phyloP scores from a whole-genome alignment of 306 rosid species.

The Sechiopsis laciniata region DNA sequence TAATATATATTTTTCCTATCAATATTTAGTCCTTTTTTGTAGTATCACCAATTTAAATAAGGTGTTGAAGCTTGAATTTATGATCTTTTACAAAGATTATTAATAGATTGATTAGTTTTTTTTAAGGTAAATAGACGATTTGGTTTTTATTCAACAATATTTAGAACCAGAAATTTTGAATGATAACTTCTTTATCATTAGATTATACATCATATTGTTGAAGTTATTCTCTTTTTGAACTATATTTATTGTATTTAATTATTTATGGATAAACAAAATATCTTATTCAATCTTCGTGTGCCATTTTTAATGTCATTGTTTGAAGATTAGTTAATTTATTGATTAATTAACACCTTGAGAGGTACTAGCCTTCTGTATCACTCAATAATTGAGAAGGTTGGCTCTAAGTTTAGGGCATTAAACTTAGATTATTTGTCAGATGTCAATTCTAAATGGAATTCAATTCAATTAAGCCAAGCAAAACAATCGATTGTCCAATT shows the following conservation, averaged over 20 bases:
- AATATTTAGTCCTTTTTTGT: too few species aligned
- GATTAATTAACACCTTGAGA: neutral
- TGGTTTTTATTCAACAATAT: too few species aligned
- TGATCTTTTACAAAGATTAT: neutral
- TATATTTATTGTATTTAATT: neutral
- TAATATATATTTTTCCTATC: too few species aligned
- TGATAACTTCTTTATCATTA: too few species aligned
- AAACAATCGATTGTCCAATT: neutral
- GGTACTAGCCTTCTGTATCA: neutral
- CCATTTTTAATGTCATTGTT: neutral
- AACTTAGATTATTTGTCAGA: conserved; percentile 1
- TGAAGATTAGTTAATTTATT: neutral
- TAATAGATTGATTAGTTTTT: neutral
- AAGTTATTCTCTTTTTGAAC: too few species aligned
- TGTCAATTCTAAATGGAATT: neutral
- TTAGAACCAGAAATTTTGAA: too few species aligned
- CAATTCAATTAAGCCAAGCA: neutral
- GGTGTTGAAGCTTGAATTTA: too few species aligned
- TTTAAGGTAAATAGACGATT: too few species aligned
- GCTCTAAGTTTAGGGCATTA: neutral
- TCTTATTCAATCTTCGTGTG: neutral
- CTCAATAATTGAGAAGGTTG: neutral
- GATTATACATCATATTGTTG: too few species aligned
- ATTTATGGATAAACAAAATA: neutral
- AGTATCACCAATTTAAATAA: too few species aligned